Evolutionary conservation across 495 filamentous ascomycete species (phyloP).

Genomic region (Podospora pseudoanserina): DNA sequence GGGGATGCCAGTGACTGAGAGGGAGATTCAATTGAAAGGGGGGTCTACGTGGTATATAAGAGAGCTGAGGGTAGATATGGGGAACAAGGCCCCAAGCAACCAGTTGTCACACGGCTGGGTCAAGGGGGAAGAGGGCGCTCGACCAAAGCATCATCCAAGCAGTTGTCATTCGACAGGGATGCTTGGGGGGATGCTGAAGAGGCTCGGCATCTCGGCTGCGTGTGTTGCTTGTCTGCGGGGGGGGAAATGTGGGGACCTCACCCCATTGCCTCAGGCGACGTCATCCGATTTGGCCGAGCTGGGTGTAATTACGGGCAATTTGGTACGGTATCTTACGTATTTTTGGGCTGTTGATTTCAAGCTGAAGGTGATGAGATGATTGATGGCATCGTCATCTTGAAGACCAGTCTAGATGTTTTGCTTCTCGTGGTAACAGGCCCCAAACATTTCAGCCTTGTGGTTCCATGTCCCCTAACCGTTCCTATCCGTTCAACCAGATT

Average conservation of each 20-base stretch:
- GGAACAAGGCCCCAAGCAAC: neutral
- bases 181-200: neutral
- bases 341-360: too few species aligned
- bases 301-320: too few species aligned
- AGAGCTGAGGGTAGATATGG: neutral
- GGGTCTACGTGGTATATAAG: neutral
- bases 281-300: neutral
- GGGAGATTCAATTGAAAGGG: neutral
- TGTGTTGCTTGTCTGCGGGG: neutral
- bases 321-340: too few species aligned
- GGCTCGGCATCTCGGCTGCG: neutral
- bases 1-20: neutral
- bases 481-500: too few species aligned
- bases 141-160: conserved; percentile 5
- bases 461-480: too few species aligned
- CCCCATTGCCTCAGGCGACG: neutral
- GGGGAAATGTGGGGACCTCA: neutral
- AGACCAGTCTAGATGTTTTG: too few species aligned
- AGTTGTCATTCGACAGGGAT: conserved; percentile 3
- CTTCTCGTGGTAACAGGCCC: too few species aligned
- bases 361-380: too few species aligned
- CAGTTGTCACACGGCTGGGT: neutral
- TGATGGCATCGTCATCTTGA: too few species aligned
- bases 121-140: neutral
- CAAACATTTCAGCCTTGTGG: too few species aligned